phyloP scores from a whole-genome alignment of 129 eudicot genomes.

The Ambrosia trifida region DNA sequence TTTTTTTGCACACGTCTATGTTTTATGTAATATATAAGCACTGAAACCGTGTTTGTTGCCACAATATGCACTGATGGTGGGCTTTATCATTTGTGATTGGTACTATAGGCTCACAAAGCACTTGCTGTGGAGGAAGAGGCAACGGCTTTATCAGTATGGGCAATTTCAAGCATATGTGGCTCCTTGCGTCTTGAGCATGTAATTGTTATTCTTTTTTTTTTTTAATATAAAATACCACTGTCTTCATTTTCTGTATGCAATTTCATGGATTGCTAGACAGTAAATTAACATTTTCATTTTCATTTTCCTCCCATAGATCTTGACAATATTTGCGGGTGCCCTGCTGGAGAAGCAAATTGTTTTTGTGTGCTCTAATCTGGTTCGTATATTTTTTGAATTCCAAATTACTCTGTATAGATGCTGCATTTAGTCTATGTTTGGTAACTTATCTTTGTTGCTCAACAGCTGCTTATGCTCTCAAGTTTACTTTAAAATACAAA shows the following conservation, averaged over 20 bases:
- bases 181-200: conserved; percentile 96
- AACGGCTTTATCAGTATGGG: conserved; percentile 84
- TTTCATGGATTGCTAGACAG: conserved; percentile 2
- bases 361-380: conserved; percentile 83
- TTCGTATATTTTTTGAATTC: conserved; percentile 30
- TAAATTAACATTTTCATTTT: conserved; percentile 3
- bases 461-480: background rate
- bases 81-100: conserved; percentile 12
- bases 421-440: background rate
- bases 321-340: conserved; percentile 88
- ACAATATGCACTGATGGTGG: background rate
- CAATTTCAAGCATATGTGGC: conserved; percentile 88
- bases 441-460: background rate
- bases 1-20: too few species aligned
- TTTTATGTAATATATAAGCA: too few species aligned
- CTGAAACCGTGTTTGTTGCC: too few species aligned
- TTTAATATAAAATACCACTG: background rate
- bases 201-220: conserved; percentile 18
- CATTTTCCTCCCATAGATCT: conserved; percentile 51
- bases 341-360: conserved; percentile 94
- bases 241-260: too few species aligned
- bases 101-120: conserved; percentile 64
- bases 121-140: conserved; percentile 96
- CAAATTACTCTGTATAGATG: conserved; percentile 14
- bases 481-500: background rate